Evolutionary conservation across 169 alveolate genomes (phyloP).

Genomic region (Plasmodium billcollinsi): DNA sequence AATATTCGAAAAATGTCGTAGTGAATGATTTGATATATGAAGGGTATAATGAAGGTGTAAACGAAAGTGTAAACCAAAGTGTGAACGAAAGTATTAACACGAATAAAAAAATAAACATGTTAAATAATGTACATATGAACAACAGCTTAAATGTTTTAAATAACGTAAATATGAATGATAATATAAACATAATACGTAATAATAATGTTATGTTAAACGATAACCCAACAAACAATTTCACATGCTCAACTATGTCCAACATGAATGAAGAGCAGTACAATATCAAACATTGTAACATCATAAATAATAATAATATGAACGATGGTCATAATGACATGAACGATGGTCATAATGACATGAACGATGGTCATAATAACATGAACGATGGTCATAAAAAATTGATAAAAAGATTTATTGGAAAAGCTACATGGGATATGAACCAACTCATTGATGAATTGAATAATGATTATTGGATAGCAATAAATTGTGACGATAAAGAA

Average conservation of each 20-base stretch:
- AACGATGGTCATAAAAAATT: constrained; percentile 2
- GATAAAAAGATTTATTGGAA: constrained; percentile 65
- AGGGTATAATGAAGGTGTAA: constrained; percentile 61
- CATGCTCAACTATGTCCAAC: no score
- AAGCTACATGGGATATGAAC: constrained; percentile 66
- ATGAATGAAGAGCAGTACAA: no score
- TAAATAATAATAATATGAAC: background rate
- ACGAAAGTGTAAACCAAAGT: background rate
- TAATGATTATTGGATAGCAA: constrained; percentile 69
- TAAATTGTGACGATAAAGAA: constrained; percentile 52
- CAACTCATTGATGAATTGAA: constrained; percentile 61
- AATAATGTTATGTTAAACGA: no score
- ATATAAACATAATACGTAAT: no score
- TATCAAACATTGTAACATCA: background rate
- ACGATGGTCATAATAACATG: background rate
- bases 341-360: background rate
- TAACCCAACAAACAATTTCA: no score
- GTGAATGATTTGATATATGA: constrained; percentile 65
- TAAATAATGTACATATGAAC: background rate
- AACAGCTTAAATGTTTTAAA: background rate
- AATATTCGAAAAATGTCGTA: constrained; percentile 51
- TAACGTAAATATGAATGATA: background rate
- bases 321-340: background rate
- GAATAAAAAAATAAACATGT: background rate
- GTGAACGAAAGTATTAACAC: background rate